These are phyloP conservation scores for Mycena rosella DNA, from an alignment of 768 basidiomycete genomes.

Conservation along the genomic window DNA sequence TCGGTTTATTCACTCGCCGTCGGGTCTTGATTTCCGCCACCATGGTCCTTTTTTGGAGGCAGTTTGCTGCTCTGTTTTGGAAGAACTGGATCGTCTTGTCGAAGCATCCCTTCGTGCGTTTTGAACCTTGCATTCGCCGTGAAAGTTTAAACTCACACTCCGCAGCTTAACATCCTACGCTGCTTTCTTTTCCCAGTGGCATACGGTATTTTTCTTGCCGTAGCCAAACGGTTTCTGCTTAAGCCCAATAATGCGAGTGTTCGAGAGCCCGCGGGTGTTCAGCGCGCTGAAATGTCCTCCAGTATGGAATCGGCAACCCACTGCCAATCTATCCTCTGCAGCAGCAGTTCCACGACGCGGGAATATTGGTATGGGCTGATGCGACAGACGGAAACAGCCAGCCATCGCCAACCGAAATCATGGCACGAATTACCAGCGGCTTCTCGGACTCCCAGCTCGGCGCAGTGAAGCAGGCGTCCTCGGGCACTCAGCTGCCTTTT, in stretches of 20 bases:
- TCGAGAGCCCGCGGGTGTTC: not conserved
- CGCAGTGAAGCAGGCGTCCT: constrained; percentile 63
- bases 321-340: constrained; percentile 61
- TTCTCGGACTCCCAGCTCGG: constrained; percentile 63
- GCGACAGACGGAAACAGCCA: constrained; percentile 67
- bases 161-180: constrained; percentile 68
- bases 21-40: not conserved
- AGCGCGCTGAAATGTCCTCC: not conserved
- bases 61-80: constrained; percentile 71
- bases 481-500: constrained; percentile 62
- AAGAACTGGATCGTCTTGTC: constrained; percentile 84
- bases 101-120: constrained; percentile 73
- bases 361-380: constrained; percentile 76
- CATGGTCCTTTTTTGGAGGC: constrained; percentile 65
- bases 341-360: constrained; percentile 65
- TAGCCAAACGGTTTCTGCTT: constrained; percentile 70
- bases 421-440: constrained; percentile 66
- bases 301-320: constrained; percentile 77
- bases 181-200: constrained; percentile 75
- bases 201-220: constrained; percentile 75
- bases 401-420: constrained; percentile 71
- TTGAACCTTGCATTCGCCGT: not conserved
- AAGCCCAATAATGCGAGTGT: constrained; percentile 71
- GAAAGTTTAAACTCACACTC: not conserved
- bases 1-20: too few relatives aligned